Percentiles rank a stretch among this genome's conserved stretches.
Conservation (phyloP, 306 rosid genomes). For the Prunus kanzakura region DNA sequence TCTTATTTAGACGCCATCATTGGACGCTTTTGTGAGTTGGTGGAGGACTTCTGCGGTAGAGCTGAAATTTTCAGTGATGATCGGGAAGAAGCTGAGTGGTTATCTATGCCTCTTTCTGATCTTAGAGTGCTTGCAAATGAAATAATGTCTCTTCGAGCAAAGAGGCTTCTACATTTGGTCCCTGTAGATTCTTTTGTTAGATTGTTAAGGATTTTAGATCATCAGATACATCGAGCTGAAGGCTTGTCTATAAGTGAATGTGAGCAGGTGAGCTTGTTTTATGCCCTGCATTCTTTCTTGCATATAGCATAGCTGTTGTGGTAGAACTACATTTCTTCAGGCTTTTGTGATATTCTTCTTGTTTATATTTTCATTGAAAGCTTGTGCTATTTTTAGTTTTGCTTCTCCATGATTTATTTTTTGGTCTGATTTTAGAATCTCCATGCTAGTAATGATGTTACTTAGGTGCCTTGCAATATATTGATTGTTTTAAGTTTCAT, state of each 20-base stretch:
- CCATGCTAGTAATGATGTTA: not conserved
- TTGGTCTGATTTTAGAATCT: not conserved
- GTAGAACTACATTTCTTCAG: not conserved
- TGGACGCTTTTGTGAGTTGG: conserved; percentile 56
- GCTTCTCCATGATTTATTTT: not conserved
- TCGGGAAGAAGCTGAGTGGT: conserved; percentile 90
- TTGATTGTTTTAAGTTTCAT: not conserved
- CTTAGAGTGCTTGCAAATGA: conserved; percentile 81
- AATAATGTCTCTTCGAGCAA: conserved; percentile 72
- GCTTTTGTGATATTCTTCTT: not conserved
- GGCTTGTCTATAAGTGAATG: conserved; percentile 84
- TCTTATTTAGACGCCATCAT: conserved; percentile 54
- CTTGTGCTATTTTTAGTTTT: not conserved
- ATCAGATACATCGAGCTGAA: conserved; percentile 96
- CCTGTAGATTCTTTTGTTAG: conserved; percentile 79
- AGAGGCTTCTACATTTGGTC: conserved; percentile 74
- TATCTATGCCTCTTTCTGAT: conserved; percentile 73
- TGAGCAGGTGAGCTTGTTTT: conserved; percentile 64
- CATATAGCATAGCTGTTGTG: not conserved
- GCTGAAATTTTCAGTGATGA: conserved; percentile 70
- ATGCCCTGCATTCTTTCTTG: not conserved
- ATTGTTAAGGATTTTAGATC: conserved; percentile 78
- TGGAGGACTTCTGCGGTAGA: conserved; percentile 75
- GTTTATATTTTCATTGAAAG: not conserved
- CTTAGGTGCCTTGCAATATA: not conserved